Conservation (phyloP, 1,139 yeast species). For the Sugiyamaella castrensis region DNA sequence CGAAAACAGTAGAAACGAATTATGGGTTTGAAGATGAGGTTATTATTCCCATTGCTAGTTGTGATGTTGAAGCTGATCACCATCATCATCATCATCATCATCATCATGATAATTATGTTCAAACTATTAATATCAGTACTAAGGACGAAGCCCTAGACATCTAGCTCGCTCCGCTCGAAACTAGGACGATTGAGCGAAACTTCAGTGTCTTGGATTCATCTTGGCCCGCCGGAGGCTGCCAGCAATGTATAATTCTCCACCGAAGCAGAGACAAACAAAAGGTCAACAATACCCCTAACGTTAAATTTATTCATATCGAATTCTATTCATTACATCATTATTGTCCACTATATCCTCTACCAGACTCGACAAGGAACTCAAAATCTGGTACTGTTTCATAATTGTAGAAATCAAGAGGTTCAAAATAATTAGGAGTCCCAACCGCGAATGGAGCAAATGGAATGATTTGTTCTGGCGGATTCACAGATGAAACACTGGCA, state of each 20-base stretch:
- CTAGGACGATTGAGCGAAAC: too few species aligned
- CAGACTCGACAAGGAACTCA: constrained; percentile 10
- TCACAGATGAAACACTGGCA: not conserved
- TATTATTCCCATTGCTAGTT: constrained; percentile 15
- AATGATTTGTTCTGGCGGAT: constrained; percentile 7
- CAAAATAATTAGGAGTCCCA: constrained; percentile 14
- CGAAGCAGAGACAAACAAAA: too few species aligned
- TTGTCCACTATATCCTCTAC: not conserved
- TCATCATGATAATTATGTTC: not conserved
- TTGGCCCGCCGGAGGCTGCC: too few species aligned
- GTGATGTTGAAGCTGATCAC: not conserved
- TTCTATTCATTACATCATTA: not conserved
- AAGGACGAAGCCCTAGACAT: not conserved
- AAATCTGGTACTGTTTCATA: constrained; percentile 14
- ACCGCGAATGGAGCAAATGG: constrained; percentile 10
- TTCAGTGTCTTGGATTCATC: too few species aligned
- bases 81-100: not conserved
- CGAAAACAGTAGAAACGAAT: constrained; percentile 18
- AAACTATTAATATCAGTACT: not conserved
- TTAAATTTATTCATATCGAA: not conserved
- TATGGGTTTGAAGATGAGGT: constrained; percentile 23
- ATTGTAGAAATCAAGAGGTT: constrained; percentile 9
- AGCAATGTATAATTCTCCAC: too few species aligned
- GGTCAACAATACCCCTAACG: too few species aligned
- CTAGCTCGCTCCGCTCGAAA: too few species aligned